phyloP scores from a whole-genome alignment of 805 yeast genomes.

The Lipomyces starkeyi region DNA sequence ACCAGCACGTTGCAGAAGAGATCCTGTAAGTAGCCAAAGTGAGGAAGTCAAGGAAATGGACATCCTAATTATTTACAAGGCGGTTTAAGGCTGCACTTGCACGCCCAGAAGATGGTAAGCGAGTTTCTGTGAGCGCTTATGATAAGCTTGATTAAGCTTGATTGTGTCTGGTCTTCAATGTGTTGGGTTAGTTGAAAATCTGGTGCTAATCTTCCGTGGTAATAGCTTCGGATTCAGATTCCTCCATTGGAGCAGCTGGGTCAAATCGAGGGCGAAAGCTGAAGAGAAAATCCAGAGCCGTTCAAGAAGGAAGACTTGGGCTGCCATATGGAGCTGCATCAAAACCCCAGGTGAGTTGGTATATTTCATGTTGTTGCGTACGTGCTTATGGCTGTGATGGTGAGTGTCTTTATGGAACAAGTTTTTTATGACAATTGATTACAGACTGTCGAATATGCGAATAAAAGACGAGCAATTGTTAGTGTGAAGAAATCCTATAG shows the following conservation, averaged over 20 bases:
- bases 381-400: not conserved
- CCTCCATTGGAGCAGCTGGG: slow-evolving; percentile 43
- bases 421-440: not conserved
- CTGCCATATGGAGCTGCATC: slow-evolving; percentile 29
- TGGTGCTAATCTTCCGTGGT: not conserved
- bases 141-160: too few species aligned
- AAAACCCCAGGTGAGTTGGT: slow-evolving; percentile 9
- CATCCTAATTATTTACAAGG: slow-evolving; percentile 32
- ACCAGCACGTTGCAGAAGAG: slow-evolving; percentile 35
- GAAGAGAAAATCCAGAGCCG: slow-evolving; percentile 55
- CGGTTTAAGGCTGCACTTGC: slow-evolving; percentile 47
- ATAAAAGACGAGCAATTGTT: slow-evolving; percentile 45
- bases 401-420: slow-evolving; percentile 20
- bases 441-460: slow-evolving; percentile 43
- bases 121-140: not conserved
- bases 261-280: slow-evolving; percentile 66
- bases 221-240: slow-evolving; percentile 44
- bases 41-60: not conserved
- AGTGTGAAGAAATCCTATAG: slow-evolving; percentile 44
- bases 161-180: not conserved
- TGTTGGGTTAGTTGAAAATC: not conserved
- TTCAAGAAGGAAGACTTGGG: slow-evolving; percentile 54
- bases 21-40: slow-evolving; percentile 31
- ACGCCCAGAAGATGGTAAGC: slow-evolving; percentile 43
- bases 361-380: not conserved